Evolutionary conservation across 2,329 filamentous ascomycete genomes (phyloP), one percentile per base, ranked within the genome.

Genomic region (Apiospora arundinis): DNA sequence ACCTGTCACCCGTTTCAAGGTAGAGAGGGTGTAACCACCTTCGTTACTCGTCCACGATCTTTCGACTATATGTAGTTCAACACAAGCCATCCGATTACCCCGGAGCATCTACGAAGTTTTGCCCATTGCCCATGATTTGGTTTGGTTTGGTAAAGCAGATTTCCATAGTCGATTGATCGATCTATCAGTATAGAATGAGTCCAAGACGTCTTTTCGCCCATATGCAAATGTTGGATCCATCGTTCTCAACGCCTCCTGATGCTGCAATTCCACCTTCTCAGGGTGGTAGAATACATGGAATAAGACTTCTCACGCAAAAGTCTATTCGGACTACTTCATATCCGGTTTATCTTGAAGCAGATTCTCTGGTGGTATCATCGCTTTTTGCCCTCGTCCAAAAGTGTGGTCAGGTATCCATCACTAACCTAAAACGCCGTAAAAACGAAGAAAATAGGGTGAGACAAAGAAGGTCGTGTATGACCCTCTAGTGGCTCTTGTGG

Each of bases 401-500:
- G 28, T 37, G 37, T 52, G 67, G 28, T 44, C 45, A 28, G 44
- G 46, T 69, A 23, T 56, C 67, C 45, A 69, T 49, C 67, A 46
- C 28, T 37, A 40, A 42, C 45, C 67, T 44, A 42, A 18, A 69
- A 69, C 67, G 67, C 67, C 67, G 32, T 69, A 21, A 44, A 40
- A 56, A 37, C n/a, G 67, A 40, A 46, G 46, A 49, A 63, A 69
- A 25, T 56, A 69, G 45, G 40, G 42, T 46, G 65, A 46, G 25
- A 18, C 40, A 45, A 46, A 6, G 16, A n/a, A 32, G 40, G 23
- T 67, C 11, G 21, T 37, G 32, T 32, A 44, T 28, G 11, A 21
- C 46, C 44, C 28, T 49, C 40, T 69, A 46, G 6, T 67, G 40
- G 40, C 28, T 71, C 66, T 77, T 77, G 45, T 76, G 71, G 69